A percentile compares a stretch with the other conserved stretches of the same genome.
Conservation (phyloP, 2,329 filamentous ascomycete genomes). For the Ascochyta clinopodiicola region DNA sequence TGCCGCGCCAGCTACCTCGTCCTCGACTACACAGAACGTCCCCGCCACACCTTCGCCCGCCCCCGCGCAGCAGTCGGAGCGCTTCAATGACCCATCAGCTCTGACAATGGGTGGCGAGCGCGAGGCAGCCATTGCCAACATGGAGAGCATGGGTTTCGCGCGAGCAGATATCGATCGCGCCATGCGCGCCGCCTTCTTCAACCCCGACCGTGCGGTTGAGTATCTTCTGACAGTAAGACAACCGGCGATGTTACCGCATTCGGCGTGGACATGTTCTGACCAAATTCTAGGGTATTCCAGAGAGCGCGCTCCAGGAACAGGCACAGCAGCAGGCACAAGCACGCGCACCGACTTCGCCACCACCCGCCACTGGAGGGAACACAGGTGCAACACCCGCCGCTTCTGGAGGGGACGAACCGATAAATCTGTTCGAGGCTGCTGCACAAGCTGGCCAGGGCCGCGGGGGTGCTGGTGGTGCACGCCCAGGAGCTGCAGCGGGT, state of each 20-base stretch:
- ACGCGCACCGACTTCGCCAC: slow-evolving; percentile 49
- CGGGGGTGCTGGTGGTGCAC: slow-evolving; percentile 52
- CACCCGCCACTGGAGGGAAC: slow-evolving; percentile 57
- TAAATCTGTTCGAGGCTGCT: slow-evolving; percentile 93
- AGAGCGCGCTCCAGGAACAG: slow-evolving; percentile 75
- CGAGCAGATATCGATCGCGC: slow-evolving; percentile 87
- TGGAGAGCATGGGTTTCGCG: slow-evolving; percentile 98
- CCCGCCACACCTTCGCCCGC: slow-evolving; percentile 60
- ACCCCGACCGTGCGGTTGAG: slow-evolving; percentile 95
- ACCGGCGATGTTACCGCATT: slow-evolving; percentile 4
- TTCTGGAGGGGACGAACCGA: slow-evolving; percentile 65
- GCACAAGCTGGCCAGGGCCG: slow-evolving; percentile 71
- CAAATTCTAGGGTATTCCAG: slow-evolving; percentile 79
- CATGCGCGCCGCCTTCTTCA: slow-evolving; percentile 96
- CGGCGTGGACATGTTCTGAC: slow-evolving; percentile 28
- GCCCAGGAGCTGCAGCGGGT: slow-evolving; percentile 57
- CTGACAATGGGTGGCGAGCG: slow-evolving; percentile 85
- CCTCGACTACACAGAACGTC: slow-evolving; percentile 57
- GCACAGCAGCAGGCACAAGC: slow-evolving; percentile 53
- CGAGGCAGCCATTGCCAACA: slow-evolving; percentile 81
- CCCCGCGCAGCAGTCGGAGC: slow-evolving; percentile 53
- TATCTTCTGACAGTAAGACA: slow-evolving; percentile 82
- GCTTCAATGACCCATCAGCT: slow-evolving; percentile 76
- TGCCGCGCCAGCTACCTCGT: slow-evolving; percentile 49
- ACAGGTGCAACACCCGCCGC: slow-evolving; percentile 39